Evolutionary conservation across 441 rosid genomes (phyloP).

Genomic region (Manihot esculenta): DNA sequence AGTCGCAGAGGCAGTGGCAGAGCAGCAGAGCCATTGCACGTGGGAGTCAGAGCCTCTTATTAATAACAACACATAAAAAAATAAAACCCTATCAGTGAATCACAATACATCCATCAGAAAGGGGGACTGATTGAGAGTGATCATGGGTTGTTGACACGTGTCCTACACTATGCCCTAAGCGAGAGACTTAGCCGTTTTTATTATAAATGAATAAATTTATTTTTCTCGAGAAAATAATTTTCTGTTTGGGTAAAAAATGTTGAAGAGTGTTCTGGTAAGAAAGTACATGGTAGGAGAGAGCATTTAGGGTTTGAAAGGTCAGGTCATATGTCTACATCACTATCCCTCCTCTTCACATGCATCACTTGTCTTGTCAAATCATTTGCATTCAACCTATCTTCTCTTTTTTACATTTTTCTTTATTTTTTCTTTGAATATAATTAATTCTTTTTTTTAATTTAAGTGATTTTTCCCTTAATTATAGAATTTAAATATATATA

Average conservation of each 20-base stretch:
- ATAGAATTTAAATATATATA: no score
- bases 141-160: slow-evolving; percentile 29
- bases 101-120: not conserved
- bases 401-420: no score
- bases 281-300: no score
- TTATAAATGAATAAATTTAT: no score
- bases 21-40: slow-evolving; percentile 30
- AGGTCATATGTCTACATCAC: slow-evolving; percentile 49
- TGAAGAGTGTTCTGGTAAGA: no score
- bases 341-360: slow-evolving; percentile 34
- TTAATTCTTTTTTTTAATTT: no score
- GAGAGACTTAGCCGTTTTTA: not conserved
- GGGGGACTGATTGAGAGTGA: slow-evolving; percentile 21
- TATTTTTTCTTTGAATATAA: no score
- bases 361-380: slow-evolving; percentile 55
- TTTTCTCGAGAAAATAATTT: no score
- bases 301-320: slow-evolving; percentile 29
- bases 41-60: slow-evolving; percentile 42
- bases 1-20: not conserved
- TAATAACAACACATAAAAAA: not conserved
- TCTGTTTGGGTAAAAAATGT: no score
- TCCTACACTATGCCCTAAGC: not conserved
- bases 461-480: no score
- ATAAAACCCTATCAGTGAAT: not conserved
- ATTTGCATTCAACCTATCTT: slow-evolving; percentile 21